Evolutionary conservation across 148 eudicot genomes (phyloP).

Genomic region (Chenopodium album): DNA sequence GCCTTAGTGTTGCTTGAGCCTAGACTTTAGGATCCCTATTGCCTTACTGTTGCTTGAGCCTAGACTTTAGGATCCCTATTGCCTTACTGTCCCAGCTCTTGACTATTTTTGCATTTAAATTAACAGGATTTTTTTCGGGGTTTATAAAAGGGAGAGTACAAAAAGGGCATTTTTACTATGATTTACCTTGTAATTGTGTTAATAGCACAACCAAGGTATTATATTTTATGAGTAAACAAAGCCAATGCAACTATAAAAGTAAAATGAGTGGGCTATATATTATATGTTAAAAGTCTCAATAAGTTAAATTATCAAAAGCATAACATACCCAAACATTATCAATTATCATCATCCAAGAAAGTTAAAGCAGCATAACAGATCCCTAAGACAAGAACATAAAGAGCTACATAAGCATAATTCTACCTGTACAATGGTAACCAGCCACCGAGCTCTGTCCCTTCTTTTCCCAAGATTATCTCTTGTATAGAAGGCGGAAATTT

Average conservation of each 20-base stretch:
- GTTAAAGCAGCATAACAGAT: not conserved
- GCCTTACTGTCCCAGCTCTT: not conserved
- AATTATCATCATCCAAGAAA: not conserved
- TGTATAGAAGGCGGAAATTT: slow-evolving; percentile 51
- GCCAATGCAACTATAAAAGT: not conserved
- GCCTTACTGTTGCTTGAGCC: no score
- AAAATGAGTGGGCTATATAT: not conserved
- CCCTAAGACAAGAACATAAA: not conserved
- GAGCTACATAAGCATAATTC: slow-evolving; percentile 12
- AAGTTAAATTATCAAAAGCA: not conserved
- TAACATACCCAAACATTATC: not conserved
- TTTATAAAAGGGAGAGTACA: not conserved
- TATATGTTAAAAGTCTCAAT: not conserved
- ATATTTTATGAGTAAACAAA: no score
- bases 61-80: no score
- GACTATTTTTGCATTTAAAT: not conserved
- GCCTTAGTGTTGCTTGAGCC: no score
- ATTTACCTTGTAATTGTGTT: not conserved
- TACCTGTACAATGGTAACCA: slow-evolving; percentile 86
- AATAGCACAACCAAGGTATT: no score
- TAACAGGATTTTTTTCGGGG: not conserved
- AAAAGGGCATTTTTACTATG: not conserved
- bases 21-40: no score
- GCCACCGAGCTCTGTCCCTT: slow-evolving; percentile 61
- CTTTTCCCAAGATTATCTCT: slow-evolving; percentile 53